Evolutionary conservation across 169 alveolate genomes (phyloP).

Genomic region (Eimeria praecox): DNA sequence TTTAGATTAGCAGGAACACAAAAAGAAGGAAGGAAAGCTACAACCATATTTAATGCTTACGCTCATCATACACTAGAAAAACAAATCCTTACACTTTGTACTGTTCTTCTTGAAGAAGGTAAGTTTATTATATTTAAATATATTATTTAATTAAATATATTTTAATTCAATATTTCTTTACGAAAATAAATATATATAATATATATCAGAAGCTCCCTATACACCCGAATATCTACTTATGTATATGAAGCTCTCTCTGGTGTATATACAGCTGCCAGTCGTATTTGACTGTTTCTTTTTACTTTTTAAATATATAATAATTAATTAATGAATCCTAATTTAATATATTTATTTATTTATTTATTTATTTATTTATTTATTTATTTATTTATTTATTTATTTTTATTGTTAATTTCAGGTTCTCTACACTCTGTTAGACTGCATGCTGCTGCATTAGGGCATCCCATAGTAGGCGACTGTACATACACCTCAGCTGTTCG

Average conservation of each 20-base stretch:
- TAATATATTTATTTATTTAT: background rate
- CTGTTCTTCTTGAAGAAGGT: too few species aligned
- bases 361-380: conserved; percentile 1
- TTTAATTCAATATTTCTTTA: background rate
- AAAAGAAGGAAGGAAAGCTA: too few species aligned
- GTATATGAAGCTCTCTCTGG: background rate
- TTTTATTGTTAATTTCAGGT: background rate
- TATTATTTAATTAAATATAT: background rate
- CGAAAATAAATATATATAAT: too few species aligned
- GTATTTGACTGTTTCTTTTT: background rate
- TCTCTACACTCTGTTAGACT: conserved; percentile 19
- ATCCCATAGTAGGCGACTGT: conserved; percentile 27
- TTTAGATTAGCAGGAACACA: too few species aligned
- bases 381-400: background rate
- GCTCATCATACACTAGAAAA: too few species aligned
- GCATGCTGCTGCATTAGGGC: conserved; percentile 8
- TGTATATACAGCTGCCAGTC: background rate
- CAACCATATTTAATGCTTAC: too few species aligned
- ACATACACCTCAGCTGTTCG: background rate
- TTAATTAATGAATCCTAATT: background rate
- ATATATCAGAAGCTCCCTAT: too few species aligned
- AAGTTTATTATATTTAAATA: background rate
- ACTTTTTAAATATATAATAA: background rate
- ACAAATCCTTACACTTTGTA: too few species aligned
- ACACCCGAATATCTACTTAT: too few species aligned